Conservation (phyloP, 2,329 filamentous ascomycete genomes). For the Zymoseptoria tritici region DNA sequence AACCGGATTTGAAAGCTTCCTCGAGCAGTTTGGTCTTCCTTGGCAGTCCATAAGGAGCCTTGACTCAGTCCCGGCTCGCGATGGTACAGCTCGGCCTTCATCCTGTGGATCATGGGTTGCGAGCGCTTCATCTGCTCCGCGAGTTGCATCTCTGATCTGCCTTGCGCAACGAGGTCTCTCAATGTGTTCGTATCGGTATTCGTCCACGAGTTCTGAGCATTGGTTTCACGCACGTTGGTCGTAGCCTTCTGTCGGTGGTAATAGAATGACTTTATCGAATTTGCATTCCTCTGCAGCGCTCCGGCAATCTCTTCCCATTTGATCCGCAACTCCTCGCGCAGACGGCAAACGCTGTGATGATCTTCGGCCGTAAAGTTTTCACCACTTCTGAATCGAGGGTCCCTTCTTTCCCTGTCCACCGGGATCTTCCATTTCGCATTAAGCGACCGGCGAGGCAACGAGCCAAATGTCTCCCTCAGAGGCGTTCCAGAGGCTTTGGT, state of each 20-base stretch:
- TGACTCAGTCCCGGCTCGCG: too few species aligned
- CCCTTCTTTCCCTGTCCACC: background rate
- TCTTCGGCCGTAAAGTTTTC: background rate
- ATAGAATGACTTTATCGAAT: too few species aligned
- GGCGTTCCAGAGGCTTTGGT: background rate
- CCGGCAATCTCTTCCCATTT: background rate
- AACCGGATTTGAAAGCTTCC: background rate
- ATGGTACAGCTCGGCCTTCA: background rate
- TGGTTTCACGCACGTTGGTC: too few species aligned
- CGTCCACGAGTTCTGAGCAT: too few species aligned
- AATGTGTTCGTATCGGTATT: background rate
- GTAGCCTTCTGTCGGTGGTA: too few species aligned
- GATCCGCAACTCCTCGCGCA: background rate
- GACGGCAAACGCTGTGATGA: background rate
- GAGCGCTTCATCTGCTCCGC: background rate
- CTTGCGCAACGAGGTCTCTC: too few species aligned
- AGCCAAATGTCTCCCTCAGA: background rate
- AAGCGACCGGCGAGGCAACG: background rate
- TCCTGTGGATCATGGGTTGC: background rate
- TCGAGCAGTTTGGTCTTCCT: background rate
- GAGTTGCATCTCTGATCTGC: too few species aligned
- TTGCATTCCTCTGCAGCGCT: background rate
- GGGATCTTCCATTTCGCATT: background rate
- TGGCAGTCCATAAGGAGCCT: too few species aligned
- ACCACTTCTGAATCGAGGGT: background rate